Evolutionary conservation across 768 basidiomycete genomes (phyloP), one percentile per base, ranked within the genome.

Genomic region (Boletus subcaerulescens): DNA sequence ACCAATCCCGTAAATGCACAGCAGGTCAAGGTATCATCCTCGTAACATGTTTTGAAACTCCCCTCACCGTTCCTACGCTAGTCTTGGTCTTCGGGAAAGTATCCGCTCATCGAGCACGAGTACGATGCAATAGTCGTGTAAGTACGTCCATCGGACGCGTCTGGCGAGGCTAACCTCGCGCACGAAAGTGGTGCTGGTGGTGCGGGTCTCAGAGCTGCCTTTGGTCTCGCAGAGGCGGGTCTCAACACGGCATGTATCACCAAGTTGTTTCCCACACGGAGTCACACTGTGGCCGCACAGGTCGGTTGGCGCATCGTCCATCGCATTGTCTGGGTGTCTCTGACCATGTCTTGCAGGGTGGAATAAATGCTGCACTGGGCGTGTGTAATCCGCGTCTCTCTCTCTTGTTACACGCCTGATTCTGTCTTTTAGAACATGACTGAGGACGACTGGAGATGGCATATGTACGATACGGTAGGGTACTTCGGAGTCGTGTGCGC

Each of bases 161-260:
- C 42, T 50, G 13, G 2, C 46, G 4, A 38, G 42, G 17, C 60
- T 70, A 6, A 71, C 52, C 22, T 46, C 42, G 18, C 41, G n/a
- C 45, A 20, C 20, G 26, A 51, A 69, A 96, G 93, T 59, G 96
- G 95, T 69, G 96, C 97, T 24, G 97, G 97, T 62, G 97, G 97
- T 73, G 97, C 97, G 47, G 97, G 97, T 75, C 82, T 99, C 64
- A 85, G 97, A 73, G 97, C 96, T 41, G 96, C 96, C 18, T 99
- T 99, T 72, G 95, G 97, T 76, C 84, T 98, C 40, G 97, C 97
- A 53, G 95, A 98, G 75, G 92, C 93, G 59, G 97, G 97, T 51
- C 89, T 98, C 75, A 98, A 98, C 69, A 98, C 97, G 17, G 97
- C 97, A 18, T 99, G 97, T 70, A 98, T 98, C 73, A 98, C 96